Percentiles rank a stretch among this genome's conserved stretches.
Conservation (phyloP, 2,329 filamentous ascomycete species). For the Achaetomium macrosporum region DNA sequence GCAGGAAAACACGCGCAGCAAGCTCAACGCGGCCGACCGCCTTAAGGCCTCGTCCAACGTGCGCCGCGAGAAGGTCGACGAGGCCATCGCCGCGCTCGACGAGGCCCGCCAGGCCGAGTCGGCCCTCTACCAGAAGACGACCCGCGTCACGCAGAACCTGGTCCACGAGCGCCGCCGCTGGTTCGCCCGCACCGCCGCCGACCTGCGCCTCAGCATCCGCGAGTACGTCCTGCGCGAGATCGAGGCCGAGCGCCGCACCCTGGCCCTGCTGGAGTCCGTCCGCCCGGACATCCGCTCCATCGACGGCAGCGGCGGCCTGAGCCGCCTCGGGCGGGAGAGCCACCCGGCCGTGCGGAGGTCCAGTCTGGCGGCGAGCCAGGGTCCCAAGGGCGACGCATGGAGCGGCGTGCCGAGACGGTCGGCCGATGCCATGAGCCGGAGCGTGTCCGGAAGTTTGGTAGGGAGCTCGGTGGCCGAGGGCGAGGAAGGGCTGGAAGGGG, state of each 20-base stretch:
- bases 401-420: slow-evolving; percentile 82
- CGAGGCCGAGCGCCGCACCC: slow-evolving; percentile 84
- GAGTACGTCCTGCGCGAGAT: slow-evolving; percentile 95
- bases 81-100: slow-evolving; percentile 85
- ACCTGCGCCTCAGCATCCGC: slow-evolving; percentile 74
- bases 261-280: slow-evolving; percentile 89
- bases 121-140: slow-evolving; percentile 77
- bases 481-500: slow-evolving; percentile 44
- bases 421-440: slow-evolving; percentile 66
- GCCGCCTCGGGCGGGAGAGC: slow-evolving; percentile 79
- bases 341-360: slow-evolving; percentile 69
- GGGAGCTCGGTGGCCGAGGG: slow-evolving; percentile 49
- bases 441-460: slow-evolving; percentile 59
- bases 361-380: slow-evolving; percentile 80
- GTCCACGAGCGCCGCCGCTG: slow-evolving; percentile 83
- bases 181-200: slow-evolving; percentile 81
- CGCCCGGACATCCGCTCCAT: slow-evolving; percentile 90
- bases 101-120: slow-evolving; percentile 79
- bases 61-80: slow-evolving; percentile 90
- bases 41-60: slow-evolving; percentile 83
- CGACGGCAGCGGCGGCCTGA: slow-evolving; percentile 83
- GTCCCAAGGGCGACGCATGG: slow-evolving; percentile 97
- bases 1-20: slow-evolving; percentile 76
- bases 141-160: slow-evolving; percentile 82
- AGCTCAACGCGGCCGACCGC: slow-evolving; percentile 78